Base-by-base conservation (phyloP, 306 rosid genomes). In the Mimosa bimucronata region DNA sequence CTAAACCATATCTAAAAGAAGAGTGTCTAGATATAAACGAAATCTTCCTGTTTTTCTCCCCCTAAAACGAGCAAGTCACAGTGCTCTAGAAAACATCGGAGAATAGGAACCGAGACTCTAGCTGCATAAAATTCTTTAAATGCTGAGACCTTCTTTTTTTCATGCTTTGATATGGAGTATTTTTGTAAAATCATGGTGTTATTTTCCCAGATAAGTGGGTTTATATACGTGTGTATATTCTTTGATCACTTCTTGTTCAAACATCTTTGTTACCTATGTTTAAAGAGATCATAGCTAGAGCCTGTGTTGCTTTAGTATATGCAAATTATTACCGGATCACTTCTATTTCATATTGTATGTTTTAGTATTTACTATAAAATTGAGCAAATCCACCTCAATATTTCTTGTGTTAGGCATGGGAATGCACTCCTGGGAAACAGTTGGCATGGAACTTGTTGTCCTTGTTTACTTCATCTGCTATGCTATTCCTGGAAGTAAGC, bases 401-500 rank as follows among this genome's bases (percentile, higher is more conserved):
- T 76, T 66, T 75, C 16, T 58, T 83, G 78, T 21, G 66, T 38
- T 86, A 95, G 98, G 79, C 83, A 77, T 95, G 95, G 97, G 98
- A 95, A 76, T 95, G 98, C 81, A 69, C 92, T 64, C 66, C 92
- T 75, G 98, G 91, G 71, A 90, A 91, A 79, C 88, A 89, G 83
- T 52, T 86, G 13, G 76, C 89, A 2, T 95, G 98, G 97, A 90
- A 91, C 89, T 71, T 92, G 82, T 71, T 95, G 30, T 87, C 98
- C 66, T 75, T 92, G 83, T 90, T 90, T 84, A 92, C 98, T 41
- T 78, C 95, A 66, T 92, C 97, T 2, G 98, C 98, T 79, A 92
- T 95, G 98, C 88, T 95, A 74, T 95, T 95, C 85, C 87, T 95
- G 79, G 98, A 95, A 92, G 96, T 95, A 44, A 95, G 98, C 87